These are phyloP conservation scores for Monilinia fructigena DNA, from an alignment of 2,329 filamentous ascomycete genomes.

Conservation along the genomic window DNA sequence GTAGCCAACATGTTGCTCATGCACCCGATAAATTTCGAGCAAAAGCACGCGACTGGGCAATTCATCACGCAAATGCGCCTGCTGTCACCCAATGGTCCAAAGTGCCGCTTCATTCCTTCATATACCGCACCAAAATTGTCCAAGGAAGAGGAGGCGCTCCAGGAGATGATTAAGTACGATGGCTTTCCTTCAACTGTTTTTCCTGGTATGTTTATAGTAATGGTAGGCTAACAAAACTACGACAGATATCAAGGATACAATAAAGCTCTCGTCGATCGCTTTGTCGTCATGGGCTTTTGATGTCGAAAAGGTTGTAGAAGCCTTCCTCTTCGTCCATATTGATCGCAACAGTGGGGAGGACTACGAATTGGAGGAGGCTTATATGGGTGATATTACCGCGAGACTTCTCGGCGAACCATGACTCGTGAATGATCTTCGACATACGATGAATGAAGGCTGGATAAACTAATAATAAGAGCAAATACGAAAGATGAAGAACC, in stretches of 20 bases:
- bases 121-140: conserved; percentile 32
- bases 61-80: conserved; percentile 77
- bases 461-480: not conserved
- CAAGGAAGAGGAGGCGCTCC: conserved; percentile 35
- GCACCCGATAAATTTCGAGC: conserved; percentile 72
- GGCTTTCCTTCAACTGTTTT: conserved; percentile 6
- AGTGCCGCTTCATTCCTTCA: conserved; percentile 40
- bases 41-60: conserved; percentile 87
- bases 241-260: conserved; percentile 83
- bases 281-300: conserved; percentile 93
- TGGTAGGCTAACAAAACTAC: conserved; percentile 26
- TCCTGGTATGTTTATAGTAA: not conserved
- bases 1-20: conserved; percentile 87
- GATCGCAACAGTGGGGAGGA: conserved; percentile 74
- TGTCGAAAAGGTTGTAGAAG: conserved; percentile 78
- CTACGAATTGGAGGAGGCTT: conserved; percentile 84
- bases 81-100: conserved; percentile 50
- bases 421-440: conserved; percentile 20
- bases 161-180: conserved; percentile 32
- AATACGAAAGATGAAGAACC: not conserved
- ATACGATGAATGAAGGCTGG: conserved; percentile 13
- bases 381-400: conserved; percentile 87
- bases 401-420: conserved; percentile 73
- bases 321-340: conserved; percentile 79
- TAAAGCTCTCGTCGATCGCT: conserved; percentile 76